phyloP scores from a whole-genome alignment of 2,329 filamentous ascomycete genomes.

The Ustulina deusta region DNA sequence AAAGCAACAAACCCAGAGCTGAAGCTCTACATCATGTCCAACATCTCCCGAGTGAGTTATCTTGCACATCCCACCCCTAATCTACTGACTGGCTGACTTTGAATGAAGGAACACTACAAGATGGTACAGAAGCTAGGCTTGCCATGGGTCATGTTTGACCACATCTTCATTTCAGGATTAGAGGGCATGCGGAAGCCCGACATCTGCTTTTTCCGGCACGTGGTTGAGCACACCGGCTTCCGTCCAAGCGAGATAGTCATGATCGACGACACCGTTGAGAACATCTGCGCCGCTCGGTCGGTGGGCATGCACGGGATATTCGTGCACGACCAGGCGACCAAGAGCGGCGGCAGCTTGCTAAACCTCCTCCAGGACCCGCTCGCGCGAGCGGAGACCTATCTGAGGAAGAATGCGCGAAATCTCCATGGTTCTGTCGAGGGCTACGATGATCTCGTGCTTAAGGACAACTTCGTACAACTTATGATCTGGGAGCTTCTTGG shows the following conservation, averaged over 20 bases:
- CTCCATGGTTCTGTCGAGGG: constrained; percentile 46
- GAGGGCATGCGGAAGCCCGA: constrained; percentile 46
- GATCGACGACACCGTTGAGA: constrained; percentile 41
- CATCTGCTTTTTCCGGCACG: constrained; percentile 41
- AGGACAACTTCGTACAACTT: constrained; percentile 53
- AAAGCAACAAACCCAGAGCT: constrained; percentile 28
- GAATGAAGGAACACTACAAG: constrained; percentile 25
- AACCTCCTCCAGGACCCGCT: constrained; percentile 19
- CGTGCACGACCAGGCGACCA: constrained; percentile 1
- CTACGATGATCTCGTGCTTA: constrained; percentile 45
- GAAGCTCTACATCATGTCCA: constrained; percentile 44
- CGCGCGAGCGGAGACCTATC: constrained; percentile 1
- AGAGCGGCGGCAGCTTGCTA: neutral
- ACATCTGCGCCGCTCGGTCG: constrained; percentile 44
- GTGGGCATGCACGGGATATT: constrained; percentile 16
- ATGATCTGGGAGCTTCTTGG: constrained; percentile 55
- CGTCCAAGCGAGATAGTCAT: constrained; percentile 36
- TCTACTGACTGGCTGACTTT: neutral
- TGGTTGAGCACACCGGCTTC: constrained; percentile 34
- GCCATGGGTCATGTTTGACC: constrained; percentile 29
- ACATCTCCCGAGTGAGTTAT: constrained; percentile 40
- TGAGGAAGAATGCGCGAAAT: constrained; percentile 4
- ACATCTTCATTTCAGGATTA: constrained; percentile 30
- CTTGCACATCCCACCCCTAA: neutral
- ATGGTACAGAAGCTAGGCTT: constrained; percentile 6